These are phyloP conservation scores for Paramecium caudatum DNA, from an alignment of 73 alveolate genomes.

Conservation along the genomic window DNA sequence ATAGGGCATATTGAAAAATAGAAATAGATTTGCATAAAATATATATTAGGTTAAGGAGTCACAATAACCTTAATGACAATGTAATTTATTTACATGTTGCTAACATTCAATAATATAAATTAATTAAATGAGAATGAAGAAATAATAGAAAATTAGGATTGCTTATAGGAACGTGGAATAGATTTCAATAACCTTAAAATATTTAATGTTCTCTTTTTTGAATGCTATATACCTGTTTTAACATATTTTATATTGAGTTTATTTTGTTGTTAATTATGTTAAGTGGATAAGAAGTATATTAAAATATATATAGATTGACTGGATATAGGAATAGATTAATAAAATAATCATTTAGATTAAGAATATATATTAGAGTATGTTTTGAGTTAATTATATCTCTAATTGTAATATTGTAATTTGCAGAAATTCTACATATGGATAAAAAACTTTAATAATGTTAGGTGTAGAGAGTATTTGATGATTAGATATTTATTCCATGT, in stretches of 20 bases:
- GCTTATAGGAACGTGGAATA: not conserved
- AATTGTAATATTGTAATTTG: not conserved
- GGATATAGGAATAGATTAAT: constrained; percentile 5
- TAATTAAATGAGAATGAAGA: not conserved
- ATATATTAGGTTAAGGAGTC: constrained; percentile 20
- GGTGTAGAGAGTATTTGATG: not conserved
- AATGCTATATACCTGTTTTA: constrained; percentile 20
- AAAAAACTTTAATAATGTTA: not conserved
- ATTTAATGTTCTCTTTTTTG: constrained; percentile 31
- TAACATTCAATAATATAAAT: not conserved
- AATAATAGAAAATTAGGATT: not conserved
- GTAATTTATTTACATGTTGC: constrained; percentile 19
- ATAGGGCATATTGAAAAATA: constrained; percentile 44
- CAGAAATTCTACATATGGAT: not conserved
- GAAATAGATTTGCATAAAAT: constrained; percentile 27
- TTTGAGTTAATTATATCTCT: constrained; percentile 25
- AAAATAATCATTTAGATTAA: not conserved
- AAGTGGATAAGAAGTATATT: constrained; percentile 37
- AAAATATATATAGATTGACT: not conserved
- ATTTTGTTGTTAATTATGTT: constrained; percentile 36
- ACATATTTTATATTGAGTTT: constrained; percentile 2
- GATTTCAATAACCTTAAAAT: not conserved
- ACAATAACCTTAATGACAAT: constrained; percentile 5
- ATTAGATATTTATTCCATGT: not conserved
- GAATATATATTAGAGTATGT: constrained; percentile 4